phyloP scores from a whole-genome alignment of 352 stramenopile genomes.

The Globisporangium iwayamae region DNA sequence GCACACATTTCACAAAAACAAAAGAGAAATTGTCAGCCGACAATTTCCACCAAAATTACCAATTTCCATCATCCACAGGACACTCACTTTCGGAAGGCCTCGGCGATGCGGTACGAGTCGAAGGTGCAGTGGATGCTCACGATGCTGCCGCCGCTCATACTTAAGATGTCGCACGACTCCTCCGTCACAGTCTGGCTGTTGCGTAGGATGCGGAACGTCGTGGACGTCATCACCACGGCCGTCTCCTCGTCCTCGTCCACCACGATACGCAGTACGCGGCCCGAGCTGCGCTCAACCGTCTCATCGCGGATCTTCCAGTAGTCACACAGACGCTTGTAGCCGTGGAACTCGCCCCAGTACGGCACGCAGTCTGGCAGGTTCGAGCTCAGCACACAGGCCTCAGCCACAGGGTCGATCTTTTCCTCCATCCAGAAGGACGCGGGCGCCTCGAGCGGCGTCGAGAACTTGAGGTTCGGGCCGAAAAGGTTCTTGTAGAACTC shows the following conservation, averaged over 20 bases:
- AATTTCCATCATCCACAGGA: not conserved
- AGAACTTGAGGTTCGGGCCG: conserved; percentile 73
- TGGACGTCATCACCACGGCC: conserved; percentile 86
- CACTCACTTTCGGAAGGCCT: conserved; percentile 83
- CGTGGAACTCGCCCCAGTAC: conserved; percentile 87
- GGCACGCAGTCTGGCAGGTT: conserved; percentile 83
- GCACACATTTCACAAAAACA: conserved; percentile 10
- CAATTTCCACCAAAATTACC: not conserved
- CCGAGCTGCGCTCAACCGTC: conserved; percentile 78
- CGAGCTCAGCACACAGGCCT: conserved; percentile 74
- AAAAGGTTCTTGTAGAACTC: conserved; percentile 83
- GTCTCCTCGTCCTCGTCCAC: conserved; percentile 85
- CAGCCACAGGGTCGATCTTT: conserved; percentile 72
- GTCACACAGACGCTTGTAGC: conserved; percentile 83
- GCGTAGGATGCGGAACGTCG: conserved; percentile 81
- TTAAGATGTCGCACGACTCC: conserved; percentile 85
- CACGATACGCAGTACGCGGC: conserved; percentile 76
- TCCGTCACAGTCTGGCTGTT: conserved; percentile 86
- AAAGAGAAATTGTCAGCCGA: not conserved
- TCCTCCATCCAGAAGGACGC: conserved; percentile 84
- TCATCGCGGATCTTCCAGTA: conserved; percentile 89
- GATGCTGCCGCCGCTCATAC: conserved; percentile 65
- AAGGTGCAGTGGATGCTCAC: conserved; percentile 87
- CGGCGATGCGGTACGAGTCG: conserved; percentile 79
- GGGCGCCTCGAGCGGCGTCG: conserved; percentile 69